These are phyloP conservation scores for Phanerodontia chrysosporium DNA, from an alignment of 768 basidiomycete species.

Conservation along the genomic window DNA sequence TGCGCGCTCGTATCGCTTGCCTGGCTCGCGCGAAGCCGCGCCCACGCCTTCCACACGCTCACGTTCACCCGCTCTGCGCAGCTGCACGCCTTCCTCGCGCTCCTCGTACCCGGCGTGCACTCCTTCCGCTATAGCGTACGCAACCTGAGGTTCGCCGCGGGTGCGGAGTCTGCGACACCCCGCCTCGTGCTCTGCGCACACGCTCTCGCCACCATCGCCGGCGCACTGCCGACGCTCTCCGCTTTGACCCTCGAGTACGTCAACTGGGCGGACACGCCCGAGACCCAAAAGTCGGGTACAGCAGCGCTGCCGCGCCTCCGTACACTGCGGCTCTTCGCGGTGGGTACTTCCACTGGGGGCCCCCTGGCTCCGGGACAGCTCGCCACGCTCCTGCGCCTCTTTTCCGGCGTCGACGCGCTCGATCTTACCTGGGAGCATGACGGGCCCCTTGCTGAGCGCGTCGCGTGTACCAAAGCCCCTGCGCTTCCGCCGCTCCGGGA, in stretches of 20 bases:
- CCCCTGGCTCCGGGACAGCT: not conserved
- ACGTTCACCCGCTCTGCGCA: not conserved
- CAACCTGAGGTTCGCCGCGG: not conserved
- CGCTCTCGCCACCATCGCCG: not conserved
- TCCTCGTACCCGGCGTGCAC: not conserved
- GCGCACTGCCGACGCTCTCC: not conserved
- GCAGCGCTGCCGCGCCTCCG: not conserved
- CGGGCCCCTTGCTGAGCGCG: not conserved
- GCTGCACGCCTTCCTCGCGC: not conserved
- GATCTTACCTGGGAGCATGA: not conserved
- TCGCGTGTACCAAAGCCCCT: not conserved
- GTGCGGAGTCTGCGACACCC: too few species aligned
- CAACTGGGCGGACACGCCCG: not conserved
- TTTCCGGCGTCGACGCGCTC: not conserved
- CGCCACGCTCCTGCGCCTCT: not conserved
- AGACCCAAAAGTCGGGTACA: not conserved
- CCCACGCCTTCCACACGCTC: not conserved
- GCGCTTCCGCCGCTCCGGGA: not conserved
- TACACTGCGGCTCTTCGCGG: not conserved
- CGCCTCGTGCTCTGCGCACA: too few species aligned
- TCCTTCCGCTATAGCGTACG: not conserved
- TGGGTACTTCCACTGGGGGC: not conserved
- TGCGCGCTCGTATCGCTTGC: not conserved
- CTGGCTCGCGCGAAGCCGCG: not conserved
- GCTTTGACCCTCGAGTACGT: not conserved